Evolutionary conservation across 164 flowering plant genomes (phyloP).

Genomic region (Vitis cinerea): DNA sequence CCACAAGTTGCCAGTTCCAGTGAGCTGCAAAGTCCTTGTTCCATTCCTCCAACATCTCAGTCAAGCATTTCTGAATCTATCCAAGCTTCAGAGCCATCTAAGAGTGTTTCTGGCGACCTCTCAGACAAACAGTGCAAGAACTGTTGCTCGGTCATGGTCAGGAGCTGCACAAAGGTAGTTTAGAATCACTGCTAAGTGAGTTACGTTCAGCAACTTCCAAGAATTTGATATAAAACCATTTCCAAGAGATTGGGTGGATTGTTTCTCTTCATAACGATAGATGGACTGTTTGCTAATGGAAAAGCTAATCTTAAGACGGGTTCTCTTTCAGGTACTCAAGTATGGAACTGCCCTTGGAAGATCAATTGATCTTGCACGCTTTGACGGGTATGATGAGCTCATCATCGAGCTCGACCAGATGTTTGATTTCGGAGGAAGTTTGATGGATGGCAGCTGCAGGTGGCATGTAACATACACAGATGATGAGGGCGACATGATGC

Average conservation of each 20-base stretch:
- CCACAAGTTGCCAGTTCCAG: conserved; percentile 21
- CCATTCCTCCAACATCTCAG: conserved; percentile 22
- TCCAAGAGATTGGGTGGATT: too few relatives aligned
- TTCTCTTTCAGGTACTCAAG: conserved; percentile 40
- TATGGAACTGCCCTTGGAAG: conserved; percentile 50
- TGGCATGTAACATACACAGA: conserved; percentile 52
- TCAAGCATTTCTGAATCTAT: conserved; percentile 22
- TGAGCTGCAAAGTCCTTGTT: conserved; percentile 7
- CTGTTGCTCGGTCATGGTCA: conserved; percentile 9
- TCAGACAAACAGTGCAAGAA: conserved; percentile 19
- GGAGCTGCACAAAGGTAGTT: conserved; percentile 49
- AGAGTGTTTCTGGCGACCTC: conserved; percentile 17
- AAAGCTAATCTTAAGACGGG: too few relatives aligned
- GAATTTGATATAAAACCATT: too few relatives aligned
- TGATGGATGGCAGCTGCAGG: conserved; percentile 39
- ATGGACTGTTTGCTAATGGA: too few relatives aligned
- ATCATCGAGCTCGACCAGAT: conserved; percentile 44
- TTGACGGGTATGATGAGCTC: conserved; percentile 51
- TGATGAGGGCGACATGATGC: conserved; percentile 47
- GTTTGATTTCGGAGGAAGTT: conserved; percentile 48
- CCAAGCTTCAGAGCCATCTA: conserved; percentile 25
- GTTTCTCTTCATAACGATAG: too few relatives aligned
- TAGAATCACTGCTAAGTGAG: too few relatives aligned
- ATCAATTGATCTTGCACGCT: conserved; percentile 45
- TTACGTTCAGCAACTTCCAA: too few relatives aligned